Evolutionary conservation across 2,329 filamentous ascomycete genomes (phyloP), one percentile per base, ranked within the genome.

Genomic region (Diaporthe vexans): DNA sequence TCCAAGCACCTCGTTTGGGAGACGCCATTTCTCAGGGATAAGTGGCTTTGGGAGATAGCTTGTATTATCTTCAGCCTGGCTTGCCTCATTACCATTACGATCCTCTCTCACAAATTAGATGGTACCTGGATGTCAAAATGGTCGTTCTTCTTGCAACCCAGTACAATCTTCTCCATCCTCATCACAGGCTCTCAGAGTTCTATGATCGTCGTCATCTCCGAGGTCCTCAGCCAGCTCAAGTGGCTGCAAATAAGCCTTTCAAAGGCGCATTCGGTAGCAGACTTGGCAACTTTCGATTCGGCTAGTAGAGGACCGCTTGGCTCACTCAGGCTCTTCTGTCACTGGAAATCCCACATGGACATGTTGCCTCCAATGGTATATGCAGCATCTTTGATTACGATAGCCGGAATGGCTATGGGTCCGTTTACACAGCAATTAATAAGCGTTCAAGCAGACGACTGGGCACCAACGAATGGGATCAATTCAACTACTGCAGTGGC

Each of bases 221-320:
- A 65, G 43, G 29, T 65, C 24, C 43, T 65, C 10, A 51, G 59
- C 24, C 37, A 63, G 17, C 24, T 65, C 15, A 65, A 65, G n/a
- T 65, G 40, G 40, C 26, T 48, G 13, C 26, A 65, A 48, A 65
- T 65, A 17, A 48, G 40, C 26, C 19, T 65, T 15, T 43, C 59
- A 35, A 65, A 51, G 5, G 19, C 59, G 4, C 59, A 48, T 9
- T 13, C 58, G 37, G 3, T 51, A 2, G 19, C 40, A n/a, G 59
- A 65, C 19, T 9, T 65, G 33, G 26, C 43, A 40, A 29, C 43
- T 7, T 51, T 65, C 43, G 59, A 48, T 21, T 33, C 43, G 8
- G 59, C 59, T 9, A 63, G 40, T 24, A 21, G 59, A 13, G 24
- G 59, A 17, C 59, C 37, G 4, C 15, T 46, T 2, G 59, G 59